Conservation (phyloP, 305 asterid species). For the Rubia tinctorum region DNA sequence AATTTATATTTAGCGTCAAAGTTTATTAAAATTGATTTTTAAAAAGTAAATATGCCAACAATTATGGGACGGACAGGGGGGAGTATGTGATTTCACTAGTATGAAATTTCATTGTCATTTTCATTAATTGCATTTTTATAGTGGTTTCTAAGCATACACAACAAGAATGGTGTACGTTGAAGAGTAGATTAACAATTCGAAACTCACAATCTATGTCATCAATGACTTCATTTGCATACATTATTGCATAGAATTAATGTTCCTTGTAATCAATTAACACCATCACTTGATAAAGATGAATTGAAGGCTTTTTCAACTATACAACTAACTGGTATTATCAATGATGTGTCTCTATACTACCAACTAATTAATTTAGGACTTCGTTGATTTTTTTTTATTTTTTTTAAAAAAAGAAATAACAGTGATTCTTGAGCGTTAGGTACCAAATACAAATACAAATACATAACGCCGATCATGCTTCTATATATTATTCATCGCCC, state of each 20-base stretch:
- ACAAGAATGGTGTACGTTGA: neutral
- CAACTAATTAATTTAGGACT: neutral
- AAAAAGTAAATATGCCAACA: no score
- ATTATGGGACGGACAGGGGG: no score
- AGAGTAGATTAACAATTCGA: neutral
- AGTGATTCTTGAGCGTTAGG: neutral
- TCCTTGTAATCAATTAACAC: neutral
- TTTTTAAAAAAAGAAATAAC: neutral
- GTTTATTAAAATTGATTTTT: no score
- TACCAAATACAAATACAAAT: neutral
- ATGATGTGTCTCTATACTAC: neutral
- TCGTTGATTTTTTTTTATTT: no score
- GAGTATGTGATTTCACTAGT: no score
- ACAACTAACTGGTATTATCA: neutral
- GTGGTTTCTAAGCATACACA: no score
- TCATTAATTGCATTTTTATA: no score
- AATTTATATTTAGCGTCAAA: no score
- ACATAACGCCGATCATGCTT: neutral
- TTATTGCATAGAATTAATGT: no score
- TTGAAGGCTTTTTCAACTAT: no score
- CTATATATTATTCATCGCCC: conserved; percentile 5
- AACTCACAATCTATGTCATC: neutral
- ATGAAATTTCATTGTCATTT: no score
- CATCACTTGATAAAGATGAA: conserved; percentile 1
- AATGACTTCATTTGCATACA: conserved; percentile 4